Evolutionary conservation across 2,329 filamentous ascomycete genomes (phyloP).

Genomic region (Sporothrix phasma): DNA sequence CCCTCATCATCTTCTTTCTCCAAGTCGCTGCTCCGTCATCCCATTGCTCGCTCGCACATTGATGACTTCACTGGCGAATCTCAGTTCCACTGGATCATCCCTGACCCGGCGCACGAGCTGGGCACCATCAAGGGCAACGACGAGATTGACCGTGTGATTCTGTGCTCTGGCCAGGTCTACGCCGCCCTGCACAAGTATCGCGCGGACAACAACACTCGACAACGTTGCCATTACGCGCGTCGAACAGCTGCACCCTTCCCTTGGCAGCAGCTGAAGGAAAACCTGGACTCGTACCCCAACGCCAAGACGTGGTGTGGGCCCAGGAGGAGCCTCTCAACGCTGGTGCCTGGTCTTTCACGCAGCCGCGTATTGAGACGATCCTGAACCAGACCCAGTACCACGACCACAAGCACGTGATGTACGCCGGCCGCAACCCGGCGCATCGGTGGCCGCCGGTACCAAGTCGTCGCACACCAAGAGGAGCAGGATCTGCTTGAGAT

Average conservation of each 20-base stretch:
- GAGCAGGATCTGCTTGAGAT: slow-evolving; percentile 70
- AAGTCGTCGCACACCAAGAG: slow-evolving; percentile 86
- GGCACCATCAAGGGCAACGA: slow-evolving; percentile 67
- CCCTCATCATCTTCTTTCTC: slow-evolving; percentile 97
- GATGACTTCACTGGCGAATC: slow-evolving; percentile 86
- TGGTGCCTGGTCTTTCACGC: slow-evolving; percentile 93
- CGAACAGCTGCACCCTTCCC: slow-evolving; percentile 99
- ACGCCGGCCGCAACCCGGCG: slow-evolving; percentile 87
- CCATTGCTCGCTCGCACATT: slow-evolving; percentile 76
- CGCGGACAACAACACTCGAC: slow-evolving; percentile 71
- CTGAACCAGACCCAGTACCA: slow-evolving; percentile 89
- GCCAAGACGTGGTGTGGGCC: slow-evolving; percentile 95
- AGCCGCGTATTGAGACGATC: slow-evolving; percentile 92
- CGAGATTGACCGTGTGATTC: slow-evolving; percentile 84
- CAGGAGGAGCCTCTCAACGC: slow-evolving; percentile 98
- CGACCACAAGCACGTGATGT: slow-evolving; percentile 91
- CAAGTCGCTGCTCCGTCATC: slow-evolving; percentile 91
- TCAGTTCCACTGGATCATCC: slow-evolving; percentile 94
- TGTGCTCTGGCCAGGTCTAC: slow-evolving; percentile 94
- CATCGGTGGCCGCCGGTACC: slow-evolving; percentile 84
- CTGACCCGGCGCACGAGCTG: slow-evolving; percentile 72
- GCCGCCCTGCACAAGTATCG: slow-evolving; percentile 85
- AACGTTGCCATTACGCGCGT: slow-evolving; percentile 90
- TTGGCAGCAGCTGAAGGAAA: slow-evolving; percentile 92
- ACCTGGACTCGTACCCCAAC: slow-evolving; percentile 93